These are phyloP conservation scores for Pichia membranifaciens DNA, from an alignment of 805 yeast species.

Conservation along the genomic window DNA sequence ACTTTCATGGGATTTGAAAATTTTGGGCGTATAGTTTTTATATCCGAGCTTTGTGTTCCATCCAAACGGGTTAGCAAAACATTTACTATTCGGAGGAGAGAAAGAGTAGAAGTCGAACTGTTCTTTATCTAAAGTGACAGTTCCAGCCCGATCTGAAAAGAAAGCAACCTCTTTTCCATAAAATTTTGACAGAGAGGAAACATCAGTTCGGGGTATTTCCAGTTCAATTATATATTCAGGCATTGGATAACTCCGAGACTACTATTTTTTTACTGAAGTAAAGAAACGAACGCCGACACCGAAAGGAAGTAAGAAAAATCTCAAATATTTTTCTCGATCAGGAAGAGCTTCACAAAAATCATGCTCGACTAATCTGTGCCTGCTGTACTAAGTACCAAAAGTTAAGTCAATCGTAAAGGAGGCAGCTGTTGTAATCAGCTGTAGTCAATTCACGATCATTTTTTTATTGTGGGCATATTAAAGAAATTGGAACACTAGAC, in stretches of 20 bases:
- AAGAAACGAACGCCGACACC: no score
- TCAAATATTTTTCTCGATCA: neutral
- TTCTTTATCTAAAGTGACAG: conserved; percentile 1
- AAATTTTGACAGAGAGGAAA: neutral
- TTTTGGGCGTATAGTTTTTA: conserved; percentile 8
- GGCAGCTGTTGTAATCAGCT: no score
- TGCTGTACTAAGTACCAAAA: no score
- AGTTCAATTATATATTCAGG: neutral
- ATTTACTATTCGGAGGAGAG: neutral
- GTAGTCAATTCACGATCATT: no score
- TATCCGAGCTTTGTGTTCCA: conserved; percentile 11
- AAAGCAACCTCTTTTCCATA: conserved; percentile 4
- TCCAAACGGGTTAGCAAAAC: conserved; percentile 1
- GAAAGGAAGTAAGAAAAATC: neutral
- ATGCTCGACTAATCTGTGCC: no score
- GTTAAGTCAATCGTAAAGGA: no score
- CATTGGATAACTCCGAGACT: neutral
- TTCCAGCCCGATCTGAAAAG: conserved; percentile 10
- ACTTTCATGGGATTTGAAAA: conserved; percentile 5
- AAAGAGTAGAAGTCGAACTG: conserved; percentile 3
- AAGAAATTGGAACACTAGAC: neutral
- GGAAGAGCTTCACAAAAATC: no score
- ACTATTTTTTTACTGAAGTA: no score
- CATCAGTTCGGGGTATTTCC: neutral
- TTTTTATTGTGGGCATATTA: no score